A percentile compares a stretch with the other conserved stretches of the same genome.
phyloP scores from a whole-genome alignment of 2,329 filamentous ascomycete genomes.

The Aspergillus fumigatus region DNA sequence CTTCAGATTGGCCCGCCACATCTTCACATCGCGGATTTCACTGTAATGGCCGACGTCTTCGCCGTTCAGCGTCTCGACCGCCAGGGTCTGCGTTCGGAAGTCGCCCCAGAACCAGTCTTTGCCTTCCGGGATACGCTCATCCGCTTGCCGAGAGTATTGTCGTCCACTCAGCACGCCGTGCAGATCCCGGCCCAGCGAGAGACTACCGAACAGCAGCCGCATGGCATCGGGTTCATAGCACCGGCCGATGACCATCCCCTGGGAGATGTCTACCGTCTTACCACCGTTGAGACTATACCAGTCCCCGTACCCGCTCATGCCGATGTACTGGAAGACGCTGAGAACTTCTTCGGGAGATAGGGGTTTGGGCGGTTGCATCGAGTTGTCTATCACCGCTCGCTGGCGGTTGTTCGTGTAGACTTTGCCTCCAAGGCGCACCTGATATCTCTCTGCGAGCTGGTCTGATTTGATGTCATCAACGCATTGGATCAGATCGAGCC shows the following conservation, averaged over 20 bases:
- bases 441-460: constrained; percentile 43
- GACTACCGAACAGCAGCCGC: constrained; percentile 40
- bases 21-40: constrained; percentile 41
- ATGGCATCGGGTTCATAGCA: constrained; percentile 51
- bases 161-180: constrained; percentile 45
- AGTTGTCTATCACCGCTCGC: constrained; percentile 20
- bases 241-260: constrained; percentile 51
- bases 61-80: constrained; percentile 52
- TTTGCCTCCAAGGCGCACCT: constrained; percentile 47
- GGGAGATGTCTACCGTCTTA: constrained; percentile 44
- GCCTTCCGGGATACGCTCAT: constrained; percentile 45
- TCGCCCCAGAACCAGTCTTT: constrained; percentile 57
- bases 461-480: constrained; percentile 45
- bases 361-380: constrained; percentile 15
- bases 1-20: constrained; percentile 45
- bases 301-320: constrained; percentile 43
- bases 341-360: constrained; percentile 31
- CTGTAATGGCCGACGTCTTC: constrained; percentile 47
- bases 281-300: constrained; percentile 51
- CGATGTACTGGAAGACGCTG: constrained; percentile 34
- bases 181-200: constrained; percentile 43
- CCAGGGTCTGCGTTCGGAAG: constrained; percentile 51
- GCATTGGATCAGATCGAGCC: constrained; percentile 47
- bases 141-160: constrained; percentile 41
- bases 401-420: constrained; percentile 40